A percentile compares a stretch with the other conserved stretches of the same genome.
Evolutionary conservation across 2,329 filamentous ascomycete species (phyloP).

Genomic region (Ascomycota sp.): DNA sequence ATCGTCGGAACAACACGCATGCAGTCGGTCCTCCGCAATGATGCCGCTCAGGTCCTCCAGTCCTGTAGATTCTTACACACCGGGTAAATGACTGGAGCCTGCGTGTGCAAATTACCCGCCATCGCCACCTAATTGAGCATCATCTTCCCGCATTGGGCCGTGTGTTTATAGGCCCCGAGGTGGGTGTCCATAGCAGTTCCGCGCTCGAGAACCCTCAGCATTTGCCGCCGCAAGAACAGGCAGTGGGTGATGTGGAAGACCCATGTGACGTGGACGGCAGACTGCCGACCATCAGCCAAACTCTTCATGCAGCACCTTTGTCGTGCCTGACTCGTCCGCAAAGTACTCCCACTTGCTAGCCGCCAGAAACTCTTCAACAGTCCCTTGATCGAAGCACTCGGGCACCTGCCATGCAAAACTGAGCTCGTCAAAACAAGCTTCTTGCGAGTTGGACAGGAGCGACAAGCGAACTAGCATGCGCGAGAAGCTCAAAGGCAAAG

Average conservation of each 20-base stretch:
- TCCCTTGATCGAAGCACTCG: conserved; percentile 1
- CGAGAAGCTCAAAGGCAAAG: not conserved
- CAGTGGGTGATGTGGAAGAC: conserved; percentile 1
- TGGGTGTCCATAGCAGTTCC: conserved; percentile 1
- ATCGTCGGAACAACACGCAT: too few relatives aligned
- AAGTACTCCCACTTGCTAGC: conserved; percentile 1
- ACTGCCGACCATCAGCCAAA: not conserved
- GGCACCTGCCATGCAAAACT: conserved; percentile 2
- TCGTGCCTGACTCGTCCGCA: not conserved
- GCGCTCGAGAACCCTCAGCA: conserved; percentile 1
- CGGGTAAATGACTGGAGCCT: conserved; percentile 1
- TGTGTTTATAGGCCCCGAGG: conserved; percentile 1
- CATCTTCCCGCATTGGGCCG: conserved; percentile 1
- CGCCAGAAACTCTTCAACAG: conserved; percentile 1
- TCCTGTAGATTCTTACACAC: conserved; percentile 1
- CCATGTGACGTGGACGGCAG: conserved; percentile 1
- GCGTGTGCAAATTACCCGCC: conserved; percentile 1
- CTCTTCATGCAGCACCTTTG: not conserved
- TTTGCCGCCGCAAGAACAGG: conserved; percentile 1
- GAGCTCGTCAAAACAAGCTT: conserved; percentile 1
- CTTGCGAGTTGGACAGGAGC: not conserved
- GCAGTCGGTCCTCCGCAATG: too few relatives aligned
- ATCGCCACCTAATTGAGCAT: not conserved
- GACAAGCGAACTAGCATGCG: not conserved
- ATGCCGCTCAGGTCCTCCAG: not conserved